phyloP scores from a whole-genome alignment of 1,284 basidiomycete species.

The Phlebopus sp. region DNA sequence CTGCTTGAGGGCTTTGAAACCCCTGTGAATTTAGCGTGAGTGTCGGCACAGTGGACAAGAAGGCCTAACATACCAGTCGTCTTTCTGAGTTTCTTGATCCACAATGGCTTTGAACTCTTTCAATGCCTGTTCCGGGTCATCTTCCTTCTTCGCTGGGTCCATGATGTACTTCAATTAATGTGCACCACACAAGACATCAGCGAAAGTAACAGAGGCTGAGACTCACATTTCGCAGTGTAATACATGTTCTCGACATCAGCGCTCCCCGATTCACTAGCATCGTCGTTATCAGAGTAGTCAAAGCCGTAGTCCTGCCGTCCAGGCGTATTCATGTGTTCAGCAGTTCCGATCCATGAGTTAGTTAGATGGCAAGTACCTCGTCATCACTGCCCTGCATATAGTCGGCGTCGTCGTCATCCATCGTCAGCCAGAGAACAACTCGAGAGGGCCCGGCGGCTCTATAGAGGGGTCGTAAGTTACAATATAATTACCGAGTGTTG shows the following conservation, averaged over 20 bases:
- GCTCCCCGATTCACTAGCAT: constrained; percentile 73
- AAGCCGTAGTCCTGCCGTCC: constrained; percentile 86
- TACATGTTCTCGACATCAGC: constrained; percentile 99
- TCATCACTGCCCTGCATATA: constrained; percentile 86
- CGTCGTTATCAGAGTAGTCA: constrained; percentile 92
- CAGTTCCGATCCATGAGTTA: constrained; percentile 5
- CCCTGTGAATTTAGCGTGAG: constrained; percentile 52
- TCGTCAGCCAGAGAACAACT: constrained; percentile 29
- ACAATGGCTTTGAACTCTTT: constrained; percentile 87
- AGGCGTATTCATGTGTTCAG: constrained; percentile 11
- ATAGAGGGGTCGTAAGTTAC: not conserved
- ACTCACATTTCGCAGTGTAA: constrained; percentile 92
- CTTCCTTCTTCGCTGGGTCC: constrained; percentile 81
- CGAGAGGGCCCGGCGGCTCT: constrained; percentile 2
- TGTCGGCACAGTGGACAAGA: constrained; percentile 2
- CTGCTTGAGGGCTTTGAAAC: constrained; percentile 98
- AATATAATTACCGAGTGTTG: no score
- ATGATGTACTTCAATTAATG: constrained; percentile 6
- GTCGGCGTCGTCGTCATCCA: constrained; percentile 89
- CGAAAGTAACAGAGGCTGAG: not conserved
- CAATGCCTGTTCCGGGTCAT: constrained; percentile 85
- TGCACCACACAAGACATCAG: constrained; percentile 2
- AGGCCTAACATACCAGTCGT: constrained; percentile 72
- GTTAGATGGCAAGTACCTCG: constrained; percentile 47
- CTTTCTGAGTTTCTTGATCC: constrained; percentile 85